Evolutionary conservation across 345 rosid genomes (phyloP), one percentile per base, ranked within the genome.

Genomic region (Gossypium sturtianum): DNA sequence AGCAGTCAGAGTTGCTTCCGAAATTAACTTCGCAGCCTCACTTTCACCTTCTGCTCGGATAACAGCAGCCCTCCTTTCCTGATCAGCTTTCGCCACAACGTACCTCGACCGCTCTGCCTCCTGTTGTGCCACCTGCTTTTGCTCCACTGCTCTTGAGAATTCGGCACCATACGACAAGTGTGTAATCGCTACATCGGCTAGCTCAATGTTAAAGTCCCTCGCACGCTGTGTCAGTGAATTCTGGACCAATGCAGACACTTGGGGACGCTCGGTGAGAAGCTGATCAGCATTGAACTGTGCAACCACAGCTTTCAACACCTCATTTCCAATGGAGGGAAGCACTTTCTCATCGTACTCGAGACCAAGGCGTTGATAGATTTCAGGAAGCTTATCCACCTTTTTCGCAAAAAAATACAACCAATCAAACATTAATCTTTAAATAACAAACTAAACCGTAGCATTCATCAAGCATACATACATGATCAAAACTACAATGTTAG

Each of bases 31-130:
- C 0, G 99, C 98, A 75, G 98, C 86, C 82, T 96, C 97, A 80
- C 99, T 96, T 83, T 96, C 99, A 86, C 99, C 99, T 82, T 96
- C 97, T 0, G 98, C 99, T 76, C 98, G 83, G 58, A 96, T 89
- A 82, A 96, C 72, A 15, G 99, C 97, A 48, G 99, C 98, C 81
- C 97, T 87, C 83, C 97, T 93, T 87, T 96, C 99, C 80, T 93
- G 99, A 74, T 96, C 99, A 79, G 99, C 98, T 75, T 93, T 96
- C 89, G 85, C 85, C 82, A 96, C 99, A 22, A 96, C 87, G 72
- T 93, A 96, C 78, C 89, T 96, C 0, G 98, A 96, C 81, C 99
- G 82, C 81, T 93, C 99, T 0, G 99, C 99, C 80, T 96, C 99
- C 86, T 93, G 99, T 78, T 96, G 99, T 0, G 99, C 99, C 41